Conservation (phyloP, 345 rosid species). For the Sisymbrium irio region DNA sequence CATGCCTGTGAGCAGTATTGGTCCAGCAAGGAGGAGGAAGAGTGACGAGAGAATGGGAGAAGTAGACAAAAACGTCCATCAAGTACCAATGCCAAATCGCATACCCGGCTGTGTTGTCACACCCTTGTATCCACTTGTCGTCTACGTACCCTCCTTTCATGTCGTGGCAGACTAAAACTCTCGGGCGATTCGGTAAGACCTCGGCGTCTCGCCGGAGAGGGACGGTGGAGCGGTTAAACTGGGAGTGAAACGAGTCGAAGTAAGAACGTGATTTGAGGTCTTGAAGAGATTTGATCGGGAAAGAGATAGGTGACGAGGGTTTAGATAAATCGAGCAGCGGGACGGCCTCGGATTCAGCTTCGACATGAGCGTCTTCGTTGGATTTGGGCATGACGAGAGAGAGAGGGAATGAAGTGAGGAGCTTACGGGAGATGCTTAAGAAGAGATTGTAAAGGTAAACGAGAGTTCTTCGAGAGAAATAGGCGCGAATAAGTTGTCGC, state of each 20-base stretch:
- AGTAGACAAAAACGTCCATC: slow-evolving; percentile 83
- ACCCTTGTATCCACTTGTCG: slow-evolving; percentile 89
- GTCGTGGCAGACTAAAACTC: slow-evolving; percentile 84
- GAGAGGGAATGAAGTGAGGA: slow-evolving; percentile 19
- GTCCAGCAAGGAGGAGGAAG: slow-evolving; percentile 95
- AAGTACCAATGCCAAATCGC: slow-evolving; percentile 90
- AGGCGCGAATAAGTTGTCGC: slow-evolving; percentile 33
- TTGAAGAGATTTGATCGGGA: slow-evolving; percentile 64
- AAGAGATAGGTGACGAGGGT: slow-evolving; percentile 66
- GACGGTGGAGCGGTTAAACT: slow-evolving; percentile 58
- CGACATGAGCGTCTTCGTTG: slow-evolving; percentile 7
- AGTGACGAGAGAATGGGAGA: slow-evolving; percentile 73
- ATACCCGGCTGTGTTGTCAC: slow-evolving; percentile 52
- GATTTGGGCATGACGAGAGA: slow-evolving; percentile 35
- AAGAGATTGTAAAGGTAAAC: slow-evolving; percentile 30
- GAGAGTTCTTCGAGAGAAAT: slow-evolving; percentile 35
- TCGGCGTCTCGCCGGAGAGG: slow-evolving; percentile 39
- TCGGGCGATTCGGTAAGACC: slow-evolving; percentile 41
- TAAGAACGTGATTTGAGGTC: slow-evolving; percentile 58
- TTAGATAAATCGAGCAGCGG: slow-evolving; percentile 48
- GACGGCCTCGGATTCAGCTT: slow-evolving; percentile 14
- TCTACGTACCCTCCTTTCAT: slow-evolving; percentile 72
- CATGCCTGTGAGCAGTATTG: slow-evolving; percentile 85
- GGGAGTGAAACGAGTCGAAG: slow-evolving; percentile 80
- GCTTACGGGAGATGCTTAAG: slow-evolving; percentile 15